Evolutionary conservation across 2,329 filamentous ascomycete species (phyloP), one percentile per base, ranked within the genome.

Genomic region (Zymoseptoria ardabiliae): DNA sequence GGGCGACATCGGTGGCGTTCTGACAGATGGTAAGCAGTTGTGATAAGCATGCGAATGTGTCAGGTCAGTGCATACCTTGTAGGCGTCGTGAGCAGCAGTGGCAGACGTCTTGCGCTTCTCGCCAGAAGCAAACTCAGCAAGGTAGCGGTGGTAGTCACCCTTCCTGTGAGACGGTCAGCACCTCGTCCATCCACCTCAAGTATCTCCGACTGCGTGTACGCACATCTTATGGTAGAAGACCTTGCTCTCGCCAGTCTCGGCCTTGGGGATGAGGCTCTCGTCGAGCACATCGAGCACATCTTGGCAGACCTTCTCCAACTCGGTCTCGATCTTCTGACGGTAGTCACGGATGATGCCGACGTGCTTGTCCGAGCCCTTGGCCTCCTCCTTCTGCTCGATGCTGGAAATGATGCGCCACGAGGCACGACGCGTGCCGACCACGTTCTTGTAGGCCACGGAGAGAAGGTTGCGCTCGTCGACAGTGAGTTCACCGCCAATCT

Each of bases 171-270:
- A 19, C 23, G 53, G 50, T 62, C 58, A 62, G 58, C 41, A 58
- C 20, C 48, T 55, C 50, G 6, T 23, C 11, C 45, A 56, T n/a
- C 13, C 22, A 20, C 19, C 23, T 53, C 25, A 53, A 54, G n/a
- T 51, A 25, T 19, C 23, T 17, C 28, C 51, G 17, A 30, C 54
- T 50, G 8, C 5, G 35, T 53, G 30, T 30, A 83, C 90, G 71
- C 82, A 97, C 93, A 97, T 97, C 87, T 97, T 97, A 88, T 97
- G 92, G 84, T 97, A 97, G 81, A 97, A 97, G 76, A 97, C 93
- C 87, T 97, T 97, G 78, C 91, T 96, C 85, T 97, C 93, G 81
- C 93, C 93, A 69, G 90, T 89, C 80, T 94, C 89, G 75, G 93
- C 93, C 80, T 94, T 93, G 78, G 92, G 92, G 75, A 97, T 97